Conservation (phyloP, 331 rosid species). For the Quercus phellos region DNA sequence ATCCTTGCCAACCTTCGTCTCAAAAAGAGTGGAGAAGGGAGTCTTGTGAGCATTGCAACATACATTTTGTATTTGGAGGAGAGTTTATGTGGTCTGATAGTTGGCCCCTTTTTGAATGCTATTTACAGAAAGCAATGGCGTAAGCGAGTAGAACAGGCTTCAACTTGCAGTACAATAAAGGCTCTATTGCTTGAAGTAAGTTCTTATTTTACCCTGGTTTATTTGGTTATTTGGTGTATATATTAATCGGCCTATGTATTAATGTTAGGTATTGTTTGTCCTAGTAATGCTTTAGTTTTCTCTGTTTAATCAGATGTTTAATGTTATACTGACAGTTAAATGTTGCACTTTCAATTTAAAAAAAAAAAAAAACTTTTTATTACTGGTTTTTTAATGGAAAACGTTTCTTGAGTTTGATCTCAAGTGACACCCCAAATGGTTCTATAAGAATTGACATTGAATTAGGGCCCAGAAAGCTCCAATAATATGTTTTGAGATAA, state of each 20-base stretch:
- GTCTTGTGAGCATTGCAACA: constrained; percentile 66
- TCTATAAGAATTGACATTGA: neutral
- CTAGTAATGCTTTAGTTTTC: neutral
- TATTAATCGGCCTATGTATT: neutral
- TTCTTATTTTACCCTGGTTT: constrained; percentile 12
- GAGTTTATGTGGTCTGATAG: constrained; percentile 61
- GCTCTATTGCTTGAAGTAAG: constrained; percentile 75
- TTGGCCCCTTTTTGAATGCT: constrained; percentile 71
- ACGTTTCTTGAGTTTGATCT: neutral
- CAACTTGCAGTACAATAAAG: constrained; percentile 52
- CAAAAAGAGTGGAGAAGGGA: constrained; percentile 74
- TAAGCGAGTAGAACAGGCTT: constrained; percentile 58
- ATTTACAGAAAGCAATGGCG: constrained; percentile 67
- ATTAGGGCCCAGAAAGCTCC: neutral
- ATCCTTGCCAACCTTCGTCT: constrained; percentile 57
- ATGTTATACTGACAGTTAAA: neutral
- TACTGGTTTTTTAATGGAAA: neutral
- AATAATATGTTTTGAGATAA: neutral
- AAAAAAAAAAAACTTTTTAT: neutral
- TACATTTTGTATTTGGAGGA: constrained; percentile 80
- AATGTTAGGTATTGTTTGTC: neutral
- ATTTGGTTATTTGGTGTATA: constrained; percentile 13
- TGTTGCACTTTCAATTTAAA: neutral
- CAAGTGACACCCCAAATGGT: neutral
- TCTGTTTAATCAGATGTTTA: neutral